phyloP scores from a whole-genome alignment of 2,329 filamentous ascomycete genomes.

The Myotisia sp. region DNA sequence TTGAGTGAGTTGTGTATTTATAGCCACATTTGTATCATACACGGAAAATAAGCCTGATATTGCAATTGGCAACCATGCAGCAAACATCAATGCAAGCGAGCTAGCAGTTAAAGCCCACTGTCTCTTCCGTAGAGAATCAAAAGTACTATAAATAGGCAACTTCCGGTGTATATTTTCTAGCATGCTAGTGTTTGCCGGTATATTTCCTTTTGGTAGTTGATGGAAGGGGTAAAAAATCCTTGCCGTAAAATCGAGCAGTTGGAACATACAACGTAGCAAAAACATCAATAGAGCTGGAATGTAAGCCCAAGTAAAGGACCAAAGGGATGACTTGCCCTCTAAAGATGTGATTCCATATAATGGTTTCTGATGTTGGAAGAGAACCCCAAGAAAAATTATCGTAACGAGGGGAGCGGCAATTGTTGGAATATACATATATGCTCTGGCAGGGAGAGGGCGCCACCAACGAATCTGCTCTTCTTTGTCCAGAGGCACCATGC shows the following conservation, averaged over 20 bases:
- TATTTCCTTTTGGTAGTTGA: background rate
- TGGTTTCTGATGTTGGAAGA: background rate
- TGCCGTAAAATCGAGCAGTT: conserved; percentile 1
- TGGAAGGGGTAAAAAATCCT: conserved; percentile 2
- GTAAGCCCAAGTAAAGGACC: conserved; percentile 1
- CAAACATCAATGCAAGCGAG: background rate
- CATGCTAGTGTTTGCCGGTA: background rate
- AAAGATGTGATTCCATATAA: background rate
- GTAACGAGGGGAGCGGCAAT: background rate
- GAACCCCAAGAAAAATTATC: background rate
- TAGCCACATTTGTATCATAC: background rate
- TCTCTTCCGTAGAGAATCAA: background rate
- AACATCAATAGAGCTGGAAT: conserved; percentile 3
- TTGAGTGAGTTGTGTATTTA: background rate
- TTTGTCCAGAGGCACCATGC: no score
- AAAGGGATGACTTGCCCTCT: background rate
- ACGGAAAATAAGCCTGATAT: background rate
- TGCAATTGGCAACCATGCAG: background rate
- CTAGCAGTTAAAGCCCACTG: background rate
- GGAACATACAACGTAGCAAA: background rate
- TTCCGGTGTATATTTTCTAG: background rate
- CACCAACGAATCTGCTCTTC: background rate
- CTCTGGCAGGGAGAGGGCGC: background rate
- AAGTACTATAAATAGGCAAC: background rate
- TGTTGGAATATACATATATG: background rate